Conservation (phyloP, 371 early-diverging fungal species). For the Phascolomyces articulosus region DNA sequence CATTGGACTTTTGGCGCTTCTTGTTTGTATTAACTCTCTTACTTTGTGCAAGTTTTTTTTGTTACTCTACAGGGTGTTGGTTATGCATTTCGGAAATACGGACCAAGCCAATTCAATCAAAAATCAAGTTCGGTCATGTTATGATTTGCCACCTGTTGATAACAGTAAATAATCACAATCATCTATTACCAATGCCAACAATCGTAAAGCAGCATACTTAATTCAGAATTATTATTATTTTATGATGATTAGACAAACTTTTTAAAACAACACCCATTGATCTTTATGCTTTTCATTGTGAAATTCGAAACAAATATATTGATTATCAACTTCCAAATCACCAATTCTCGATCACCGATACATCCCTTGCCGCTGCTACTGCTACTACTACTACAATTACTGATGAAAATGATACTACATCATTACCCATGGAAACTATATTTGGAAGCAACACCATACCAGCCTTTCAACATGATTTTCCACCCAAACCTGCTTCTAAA, state of each 20-base stretch:
- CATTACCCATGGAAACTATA: too few relatives aligned
- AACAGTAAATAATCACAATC: background rate
- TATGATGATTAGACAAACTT: background rate
- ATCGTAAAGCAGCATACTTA: background rate
- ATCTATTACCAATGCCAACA: background rate
- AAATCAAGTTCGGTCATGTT: background rate
- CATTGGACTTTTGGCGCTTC: too few relatives aligned
- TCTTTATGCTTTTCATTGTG: slow-evolving; percentile 13
- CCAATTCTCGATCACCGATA: background rate
- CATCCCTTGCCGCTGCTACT: background rate
- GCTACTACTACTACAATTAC: background rate
- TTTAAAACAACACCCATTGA: slow-evolving; percentile 14
- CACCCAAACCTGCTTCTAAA: background rate
- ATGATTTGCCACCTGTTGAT: background rate
- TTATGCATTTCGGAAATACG: background rate
- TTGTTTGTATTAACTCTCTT: too few relatives aligned
- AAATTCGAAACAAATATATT: slow-evolving; percentile 3
- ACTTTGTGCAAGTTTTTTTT: background rate
- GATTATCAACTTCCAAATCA: background rate
- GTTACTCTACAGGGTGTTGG: background rate
- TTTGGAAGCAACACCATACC: too few relatives aligned
- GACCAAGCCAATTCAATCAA: background rate
- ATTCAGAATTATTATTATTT: background rate
- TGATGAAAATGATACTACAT: background rate
- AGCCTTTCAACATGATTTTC: background rate